Evolutionary conservation across 345 rosid genomes (phyloP).

Genomic region (Euphorbia tirucalli): DNA sequence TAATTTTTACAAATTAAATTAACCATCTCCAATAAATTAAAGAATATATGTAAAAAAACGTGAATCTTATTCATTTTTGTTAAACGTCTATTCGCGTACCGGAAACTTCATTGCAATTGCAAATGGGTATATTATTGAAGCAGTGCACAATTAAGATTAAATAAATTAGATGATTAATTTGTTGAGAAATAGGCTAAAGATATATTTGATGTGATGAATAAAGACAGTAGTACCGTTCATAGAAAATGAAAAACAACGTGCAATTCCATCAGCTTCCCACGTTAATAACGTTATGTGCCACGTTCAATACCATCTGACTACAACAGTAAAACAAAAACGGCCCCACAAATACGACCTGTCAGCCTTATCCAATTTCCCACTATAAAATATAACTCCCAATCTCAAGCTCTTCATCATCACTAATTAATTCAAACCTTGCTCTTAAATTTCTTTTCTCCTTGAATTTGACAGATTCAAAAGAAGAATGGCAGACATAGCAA

Average conservation of each 20-base stretch:
- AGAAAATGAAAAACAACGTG: background rate
- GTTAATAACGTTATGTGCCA: background rate
- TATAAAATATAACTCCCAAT: background rate
- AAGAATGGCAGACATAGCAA: constrained; percentile 59
- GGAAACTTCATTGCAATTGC: no score
- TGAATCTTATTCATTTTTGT: no score
- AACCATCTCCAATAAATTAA: no score
- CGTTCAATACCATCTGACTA: background rate
- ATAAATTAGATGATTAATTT: no score
- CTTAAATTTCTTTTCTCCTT: no score
- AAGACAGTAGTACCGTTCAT: no score
- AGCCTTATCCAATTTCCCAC: constrained; percentile 31
- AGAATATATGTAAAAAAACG: no score
- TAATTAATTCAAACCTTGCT: no score
- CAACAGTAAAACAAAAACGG: background rate
- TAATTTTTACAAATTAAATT: no score
- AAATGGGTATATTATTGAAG: no score
- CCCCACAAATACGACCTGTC: background rate
- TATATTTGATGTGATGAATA: background rate
- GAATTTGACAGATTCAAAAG: background rate
- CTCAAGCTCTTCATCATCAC: background rate
- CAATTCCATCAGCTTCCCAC: background rate
- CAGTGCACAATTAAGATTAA: no score
- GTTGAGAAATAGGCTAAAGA: background rate
- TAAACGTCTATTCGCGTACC: no score